Base-by-base conservation (phyloP, 306 rosid species). In the Casuarina glauca region DNA sequence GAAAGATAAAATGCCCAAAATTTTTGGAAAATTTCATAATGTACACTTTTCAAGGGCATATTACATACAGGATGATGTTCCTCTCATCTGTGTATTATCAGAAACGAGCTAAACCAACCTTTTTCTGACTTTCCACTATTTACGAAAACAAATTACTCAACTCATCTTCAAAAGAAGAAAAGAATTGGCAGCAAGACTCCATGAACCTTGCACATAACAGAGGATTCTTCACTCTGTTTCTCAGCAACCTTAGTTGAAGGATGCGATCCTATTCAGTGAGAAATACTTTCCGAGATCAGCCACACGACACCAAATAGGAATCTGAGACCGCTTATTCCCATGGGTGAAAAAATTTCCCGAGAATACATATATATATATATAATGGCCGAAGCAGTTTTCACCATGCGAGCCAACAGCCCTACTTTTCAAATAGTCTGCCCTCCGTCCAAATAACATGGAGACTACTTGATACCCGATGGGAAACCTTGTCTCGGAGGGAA, bases 1-100 rank as follows among this genome's bases (percentile, higher is more conserved):
- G 70, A 71, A 83, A 82, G 69, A 57, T 26, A 26, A 26, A 26
- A 26, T 26, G 77, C 77, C 81, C 86, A 84, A 85, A 84, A 67
- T 79, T 84, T 84, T 88, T 58, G 64, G 91, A 94, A 88, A 92
- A 95, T 88, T 88, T 85, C 91, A 84, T 91, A 82, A 90, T 90
- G 91, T 93, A 91, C 95, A 93, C 20, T 90, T 91, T 78, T 88
- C 80, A 78, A 68, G 83, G 71, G 79, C 79, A 73, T 71, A 77
- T 55, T 85, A 73, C 81, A 79, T 67, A 77, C 26, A 81, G 35
- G 52, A 64, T 54, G 52, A 64, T 54, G 79, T 81, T 79, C 71
- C 76, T 60, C 73, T 84, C 75, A 61, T 66, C 88, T 88, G 86
- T 88, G 90, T 85, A 86, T 26, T 88, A 84, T 79, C 76, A 84